Evolutionary conservation across 306 rosid genomes (phyloP).

Genomic region (Fragaria ananassa): DNA sequence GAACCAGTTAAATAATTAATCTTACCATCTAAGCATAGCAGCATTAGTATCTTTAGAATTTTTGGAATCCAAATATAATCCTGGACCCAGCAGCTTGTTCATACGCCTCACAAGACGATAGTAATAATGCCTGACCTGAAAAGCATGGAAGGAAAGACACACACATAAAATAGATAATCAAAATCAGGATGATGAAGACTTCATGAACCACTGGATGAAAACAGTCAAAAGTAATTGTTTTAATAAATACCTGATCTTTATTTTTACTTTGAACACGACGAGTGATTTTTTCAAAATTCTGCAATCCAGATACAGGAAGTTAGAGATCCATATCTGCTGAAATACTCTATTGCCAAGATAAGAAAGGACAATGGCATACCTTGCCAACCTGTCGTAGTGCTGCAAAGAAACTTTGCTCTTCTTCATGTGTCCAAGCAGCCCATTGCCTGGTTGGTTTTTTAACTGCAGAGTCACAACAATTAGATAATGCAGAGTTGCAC

Average conservation of each 20-base stretch:
- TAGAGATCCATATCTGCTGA: constrained; percentile 15
- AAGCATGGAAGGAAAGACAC: constrained; percentile 4
- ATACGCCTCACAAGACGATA: constrained; percentile 97
- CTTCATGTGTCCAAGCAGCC: constrained; percentile 99
- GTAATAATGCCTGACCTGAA: constrained; percentile 95
- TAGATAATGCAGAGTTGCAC: constrained; percentile 15
- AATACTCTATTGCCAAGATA: constrained; percentile 17
- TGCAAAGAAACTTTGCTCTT: constrained; percentile 95
- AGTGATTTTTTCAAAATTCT: constrained; percentile 98
- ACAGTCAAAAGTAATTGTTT: neutral
- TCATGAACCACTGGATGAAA: neutral
- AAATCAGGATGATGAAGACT: neutral
- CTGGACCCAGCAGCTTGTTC: constrained; percentile 98
- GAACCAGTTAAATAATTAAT: neutral
- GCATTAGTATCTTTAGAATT: constrained; percentile 94
- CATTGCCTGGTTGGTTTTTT: constrained; percentile 92
- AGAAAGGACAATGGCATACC: constrained; percentile 32
- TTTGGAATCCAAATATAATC: constrained; percentile 80
- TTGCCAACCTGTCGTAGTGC: constrained; percentile 97
- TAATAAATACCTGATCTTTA: constrained; percentile 70
- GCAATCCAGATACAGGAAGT: constrained; percentile 37
- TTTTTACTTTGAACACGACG: constrained; percentile 94
- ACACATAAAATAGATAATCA: neutral
- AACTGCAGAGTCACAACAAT: constrained; percentile 38
- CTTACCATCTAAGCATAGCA: constrained; percentile 98